These are phyloP conservation scores for Suillus clintonianus DNA, from an alignment of 768 basidiomycete species.

Conservation along the genomic window DNA sequence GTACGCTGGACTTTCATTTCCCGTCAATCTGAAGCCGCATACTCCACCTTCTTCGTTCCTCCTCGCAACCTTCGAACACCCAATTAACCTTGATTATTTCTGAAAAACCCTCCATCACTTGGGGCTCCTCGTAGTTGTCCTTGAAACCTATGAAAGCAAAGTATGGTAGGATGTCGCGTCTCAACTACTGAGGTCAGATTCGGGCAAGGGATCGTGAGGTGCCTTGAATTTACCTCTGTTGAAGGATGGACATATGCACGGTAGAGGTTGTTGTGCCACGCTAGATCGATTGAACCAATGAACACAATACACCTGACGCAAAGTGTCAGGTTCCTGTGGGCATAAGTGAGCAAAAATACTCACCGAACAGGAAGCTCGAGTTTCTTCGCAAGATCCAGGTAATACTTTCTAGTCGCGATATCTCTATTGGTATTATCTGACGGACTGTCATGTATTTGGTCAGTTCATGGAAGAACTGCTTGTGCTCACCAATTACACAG, in stretches of 20 bases:
- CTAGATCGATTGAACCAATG: slow-evolving; percentile 73
- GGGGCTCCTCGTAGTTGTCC: slow-evolving; percentile 67
- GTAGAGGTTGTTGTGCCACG: slow-evolving; percentile 94
- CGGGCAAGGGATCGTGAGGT: neutral
- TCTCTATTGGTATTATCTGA: slow-evolving; percentile 94
- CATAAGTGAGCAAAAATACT: slow-evolving; percentile 7
- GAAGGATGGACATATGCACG: slow-evolving; percentile 66
- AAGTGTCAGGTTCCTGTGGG: neutral
- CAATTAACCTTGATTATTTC: slow-evolving; percentile 81
- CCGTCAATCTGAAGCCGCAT: slow-evolving; percentile 87
- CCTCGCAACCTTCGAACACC: slow-evolving; percentile 74
- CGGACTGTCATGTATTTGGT: slow-evolving; percentile 1
- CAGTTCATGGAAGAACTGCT: neutral
- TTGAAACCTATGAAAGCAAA: slow-evolving; percentile 59
- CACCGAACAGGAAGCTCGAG: slow-evolving; percentile 59
- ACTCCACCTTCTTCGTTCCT: slow-evolving; percentile 70
- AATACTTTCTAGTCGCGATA: slow-evolving; percentile 62
- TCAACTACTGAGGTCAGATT: slow-evolving; percentile 32
- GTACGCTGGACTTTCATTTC: slow-evolving; percentile 40
- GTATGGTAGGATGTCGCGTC: slow-evolving; percentile 59
- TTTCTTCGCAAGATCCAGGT: slow-evolving; percentile 66
- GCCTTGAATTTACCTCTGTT: slow-evolving; percentile 20
- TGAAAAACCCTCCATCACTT: slow-evolving; percentile 67
- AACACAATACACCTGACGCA: slow-evolving; percentile 70
- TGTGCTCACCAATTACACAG: slow-evolving; percentile 73